Percentiles rank a stretch among this genome's conserved stretches.
Conservation (phyloP, 805 yeast species). For the Candida succiphila region DNA sequence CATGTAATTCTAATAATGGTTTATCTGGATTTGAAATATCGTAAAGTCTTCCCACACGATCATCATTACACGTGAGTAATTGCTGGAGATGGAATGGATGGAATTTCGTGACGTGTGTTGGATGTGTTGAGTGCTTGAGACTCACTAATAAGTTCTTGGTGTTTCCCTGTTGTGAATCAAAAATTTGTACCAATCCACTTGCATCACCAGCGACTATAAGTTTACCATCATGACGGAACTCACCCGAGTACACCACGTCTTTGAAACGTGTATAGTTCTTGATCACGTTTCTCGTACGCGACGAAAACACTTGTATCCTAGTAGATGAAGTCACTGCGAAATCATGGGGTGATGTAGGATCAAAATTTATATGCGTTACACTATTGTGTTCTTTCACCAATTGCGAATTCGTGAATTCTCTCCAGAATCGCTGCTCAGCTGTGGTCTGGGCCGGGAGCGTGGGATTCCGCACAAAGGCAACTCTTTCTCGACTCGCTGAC, state of each 20-base stretch:
- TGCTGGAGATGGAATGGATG: conserved; percentile 70
- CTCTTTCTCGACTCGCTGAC: conserved; percentile 66
- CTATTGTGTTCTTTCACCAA: conserved; percentile 90
- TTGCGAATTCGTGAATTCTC: conserved; percentile 76
- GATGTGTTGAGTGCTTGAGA: conserved; percentile 73
- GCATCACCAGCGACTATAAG: conserved; percentile 92
- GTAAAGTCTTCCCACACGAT: conserved; percentile 75
- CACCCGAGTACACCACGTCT: conserved; percentile 88
- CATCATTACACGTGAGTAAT: conserved; percentile 84
- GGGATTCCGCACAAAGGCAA: conserved; percentile 58
- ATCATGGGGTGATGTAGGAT: conserved; percentile 79
- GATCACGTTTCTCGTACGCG: conserved; percentile 86
- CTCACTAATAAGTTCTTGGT: conserved; percentile 75
- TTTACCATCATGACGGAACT: conserved; percentile 85
- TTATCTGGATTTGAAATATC: conserved; percentile 71
- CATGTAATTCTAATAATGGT: conserved; percentile 62
- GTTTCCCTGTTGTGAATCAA: conserved; percentile 63
- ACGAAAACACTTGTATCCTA: conserved; percentile 83
- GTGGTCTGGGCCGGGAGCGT: conserved; percentile 77
- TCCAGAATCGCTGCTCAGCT: conserved; percentile 92
- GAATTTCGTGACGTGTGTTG: conserved; percentile 90
- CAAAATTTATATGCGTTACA: conserved; percentile 79
- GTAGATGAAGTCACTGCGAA: conserved; percentile 91
- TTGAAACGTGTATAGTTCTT: conserved; percentile 83
- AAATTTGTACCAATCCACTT: conserved; percentile 83